A percentile compares a stretch with the other conserved stretches of the same genome.
These are phyloP conservation scores for Ceratocystis eucalypticola DNA, from an alignment of 2,329 filamentous ascomycete genomes.

Conservation along the genomic window DNA sequence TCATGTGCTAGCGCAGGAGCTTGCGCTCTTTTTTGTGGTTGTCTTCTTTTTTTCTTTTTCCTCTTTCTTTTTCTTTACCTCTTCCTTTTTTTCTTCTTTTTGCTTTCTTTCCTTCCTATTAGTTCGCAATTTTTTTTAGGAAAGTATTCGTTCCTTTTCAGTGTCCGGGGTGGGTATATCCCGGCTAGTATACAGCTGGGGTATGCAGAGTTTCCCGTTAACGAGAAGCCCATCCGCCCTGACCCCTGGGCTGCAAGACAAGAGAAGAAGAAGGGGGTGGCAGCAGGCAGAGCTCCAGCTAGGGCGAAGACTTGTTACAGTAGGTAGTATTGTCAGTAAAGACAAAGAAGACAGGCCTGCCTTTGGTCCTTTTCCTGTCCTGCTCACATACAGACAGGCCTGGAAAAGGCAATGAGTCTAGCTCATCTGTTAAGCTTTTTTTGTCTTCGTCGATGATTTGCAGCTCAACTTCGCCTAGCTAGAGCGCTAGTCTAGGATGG, in stretches of 20 bases:
- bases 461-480: neutral
- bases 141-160: constrained; percentile 1
- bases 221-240: neutral
- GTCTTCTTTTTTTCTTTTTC: neutral
- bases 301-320: neutral
- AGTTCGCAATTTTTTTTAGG: neutral
- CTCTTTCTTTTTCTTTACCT: neutral
- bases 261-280: neutral
- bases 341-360: too few species aligned
- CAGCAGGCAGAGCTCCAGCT: neutral
- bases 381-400: too few species aligned
- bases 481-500: too few species aligned
- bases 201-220: neutral
- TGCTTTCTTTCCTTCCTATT: neutral
- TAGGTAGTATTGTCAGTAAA: too few species aligned
- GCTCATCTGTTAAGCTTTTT: neutral
- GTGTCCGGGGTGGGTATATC: neutral
- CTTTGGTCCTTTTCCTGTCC: too few species aligned
- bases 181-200: neutral
- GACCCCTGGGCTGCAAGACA: neutral
- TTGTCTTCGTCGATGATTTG: neutral
- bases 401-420: neutral
- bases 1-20: neutral
- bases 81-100: neutral
- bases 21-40: neutral